These are phyloP conservation scores for Fomitopsis palustris DNA, from an alignment of 1,284 basidiomycete genomes.

Conservation along the genomic window DNA sequence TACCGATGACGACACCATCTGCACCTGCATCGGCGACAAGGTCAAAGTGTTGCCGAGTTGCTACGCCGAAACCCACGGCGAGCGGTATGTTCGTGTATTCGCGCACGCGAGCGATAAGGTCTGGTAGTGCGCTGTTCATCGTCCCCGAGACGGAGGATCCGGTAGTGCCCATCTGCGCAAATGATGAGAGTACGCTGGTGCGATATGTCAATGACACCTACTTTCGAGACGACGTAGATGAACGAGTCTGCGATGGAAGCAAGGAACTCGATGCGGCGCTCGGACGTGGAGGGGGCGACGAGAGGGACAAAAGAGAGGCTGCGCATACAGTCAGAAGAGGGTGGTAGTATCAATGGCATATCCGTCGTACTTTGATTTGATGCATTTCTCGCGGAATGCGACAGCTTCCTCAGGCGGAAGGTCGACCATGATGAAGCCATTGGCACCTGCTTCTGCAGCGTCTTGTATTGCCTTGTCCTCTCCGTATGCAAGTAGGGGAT, in stretches of 20 bases:
- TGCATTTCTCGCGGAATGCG: constrained; percentile 86
- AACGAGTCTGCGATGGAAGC: constrained; percentile 93
- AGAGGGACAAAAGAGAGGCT: constrained; percentile 97
- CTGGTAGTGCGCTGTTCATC: constrained; percentile 76
- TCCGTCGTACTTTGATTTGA: constrained; percentile 62
- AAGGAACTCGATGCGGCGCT: constrained; percentile 87
- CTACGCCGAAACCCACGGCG: constrained; percentile 96
- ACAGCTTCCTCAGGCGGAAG: constrained; percentile 96
- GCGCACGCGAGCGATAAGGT: constrained; percentile 73
- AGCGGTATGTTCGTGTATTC: constrained; percentile 78
- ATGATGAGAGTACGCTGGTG: background rate
- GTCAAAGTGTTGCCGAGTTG: constrained; percentile 90
- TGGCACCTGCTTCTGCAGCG: constrained; percentile 86
- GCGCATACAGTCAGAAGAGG: background rate
- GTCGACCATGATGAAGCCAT: constrained; percentile 98
- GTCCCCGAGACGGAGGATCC: constrained; percentile 79
- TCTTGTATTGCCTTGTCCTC: constrained; percentile 92
- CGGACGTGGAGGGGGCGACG: constrained; percentile 91
- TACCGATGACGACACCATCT: constrained; percentile 94
- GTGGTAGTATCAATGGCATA: background rate
- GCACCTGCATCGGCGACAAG: constrained; percentile 83
- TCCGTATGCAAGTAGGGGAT: constrained; percentile 92
- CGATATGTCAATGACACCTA: constrained; percentile 26
- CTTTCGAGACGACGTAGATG: constrained; percentile 95
- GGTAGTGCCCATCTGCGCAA: constrained; percentile 89